Base-by-base conservation (phyloP, 192 early-diverging fungal species). In the Rhizophagus sp. region DNA sequence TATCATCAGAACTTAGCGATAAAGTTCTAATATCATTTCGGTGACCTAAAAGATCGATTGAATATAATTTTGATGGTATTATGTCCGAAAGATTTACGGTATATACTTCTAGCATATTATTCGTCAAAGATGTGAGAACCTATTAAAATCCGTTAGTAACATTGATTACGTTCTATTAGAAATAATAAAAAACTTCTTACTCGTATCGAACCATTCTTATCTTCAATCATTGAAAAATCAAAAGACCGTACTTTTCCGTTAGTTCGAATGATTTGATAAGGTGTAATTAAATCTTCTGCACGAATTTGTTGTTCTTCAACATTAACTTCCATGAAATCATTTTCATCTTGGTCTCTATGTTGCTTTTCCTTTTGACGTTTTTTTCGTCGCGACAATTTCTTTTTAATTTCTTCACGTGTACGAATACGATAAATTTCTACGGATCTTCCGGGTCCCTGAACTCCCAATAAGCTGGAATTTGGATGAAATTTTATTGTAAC, bases 21-120 rank as follows among this genome's bases (percentile, higher is more conserved):
- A 99, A 84, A 13, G 95, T 90, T 50, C 97, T 94, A 47, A 97
- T 89, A 84, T 99, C 98, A 27, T 90, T 89, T 27, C 98, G 90
- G 84, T 99, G 98, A 13, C 98, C 98, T 17, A 88, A 87, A 41
- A 95, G 82, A 81, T 98, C 97, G 36, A 99, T 79, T 11, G 92
- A 87, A 71, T 89, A 88, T 57, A 89, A 79, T 72, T 91, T 88
- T 68, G 88, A 82, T n/a, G 94, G 90, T 75, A 93, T 92, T 3
- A 86, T 89, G 49, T 81, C 86, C 3, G 87, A 85, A 41, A 89
- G 85, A 33, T 90, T 88, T 4, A 92, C 86, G 2, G 92, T 84
- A 80, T 95, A 97, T 68, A 95, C 85, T 83, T 97, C 94, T 30
- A 97, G 77, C 0, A 86, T 85, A 82, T 99, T 99, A 85, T 96